Base-by-base conservation (phyloP, 495 filamentous ascomycete species). In the Xylaria scruposa region DNA sequence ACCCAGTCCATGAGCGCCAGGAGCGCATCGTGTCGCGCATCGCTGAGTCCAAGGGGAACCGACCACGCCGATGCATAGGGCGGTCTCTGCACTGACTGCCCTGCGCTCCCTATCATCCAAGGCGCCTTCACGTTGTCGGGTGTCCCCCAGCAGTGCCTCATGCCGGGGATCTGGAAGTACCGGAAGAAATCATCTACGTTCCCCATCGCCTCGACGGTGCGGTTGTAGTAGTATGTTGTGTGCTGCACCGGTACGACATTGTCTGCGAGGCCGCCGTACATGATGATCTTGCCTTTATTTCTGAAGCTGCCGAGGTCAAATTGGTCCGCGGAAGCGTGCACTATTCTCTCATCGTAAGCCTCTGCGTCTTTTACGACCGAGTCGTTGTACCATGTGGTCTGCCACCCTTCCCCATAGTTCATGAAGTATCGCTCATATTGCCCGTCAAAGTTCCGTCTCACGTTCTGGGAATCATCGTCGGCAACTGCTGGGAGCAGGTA, bases 211-310 rank as follows among this genome's bases (percentile, higher is more conserved):
- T 69, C 74, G 3, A 75, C 33, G 0, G 78, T 78, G 7, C 72
- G 68, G 47, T 84, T 75, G 72, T 86, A 87, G 65, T 83, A 89
- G 33, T 82, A 75, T 7, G 78, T 73, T 5, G 83, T 82, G 8
- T 80, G 82, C 31, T 79, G 77, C 0, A 85, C 78, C 0, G 86
- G 82, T 17, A 90, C 86, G 2, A 83, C 71, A 0, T 78, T 82
- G 75, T 91, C 90, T 12, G 83, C 79, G 2, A 85, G 67, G 0
- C 89, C 89, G 61, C 88, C 88, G 68, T 90, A 90, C 68, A 86
- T 76, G 53, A 91, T 77, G 15, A 78, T 77, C 64, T 78, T 78
- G 0, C 85, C 85, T 29, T 73, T 76, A 0, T 69, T 54, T 33
- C 81, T 74, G 72, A 87, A 88, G 0, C 76, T 77, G 8, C 79